Evolutionary conservation across 495 filamentous ascomycete genomes (phyloP).

Genomic region (Aspergillus ostianus): DNA sequence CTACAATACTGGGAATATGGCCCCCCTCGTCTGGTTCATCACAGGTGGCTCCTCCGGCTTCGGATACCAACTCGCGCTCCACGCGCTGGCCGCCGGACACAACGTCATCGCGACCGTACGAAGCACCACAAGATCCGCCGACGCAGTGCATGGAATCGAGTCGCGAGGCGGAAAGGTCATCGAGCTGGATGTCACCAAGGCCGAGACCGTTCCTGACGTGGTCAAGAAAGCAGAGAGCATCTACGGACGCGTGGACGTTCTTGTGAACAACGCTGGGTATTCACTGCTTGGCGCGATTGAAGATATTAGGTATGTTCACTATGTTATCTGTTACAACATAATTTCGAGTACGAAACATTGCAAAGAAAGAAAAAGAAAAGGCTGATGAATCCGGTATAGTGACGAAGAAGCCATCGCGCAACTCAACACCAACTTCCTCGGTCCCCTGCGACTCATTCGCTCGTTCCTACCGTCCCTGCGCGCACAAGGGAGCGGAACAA

Average conservation of each 20-base stretch:
- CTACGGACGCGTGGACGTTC: constrained; percentile 24
- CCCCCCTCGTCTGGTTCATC: constrained; percentile 47
- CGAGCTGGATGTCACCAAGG: constrained; percentile 42
- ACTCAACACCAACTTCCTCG: constrained; percentile 52
- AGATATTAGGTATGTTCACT: constrained; percentile 21
- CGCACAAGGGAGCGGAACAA: constrained; percentile 28
- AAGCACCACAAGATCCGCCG: constrained; percentile 35
- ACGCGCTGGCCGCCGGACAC: constrained; percentile 48
- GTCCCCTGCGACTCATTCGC: constrained; percentile 40
- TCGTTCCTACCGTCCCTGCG: constrained; percentile 45
- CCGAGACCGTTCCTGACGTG: constrained; percentile 1
- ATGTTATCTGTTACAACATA: neutral
- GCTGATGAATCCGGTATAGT: constrained; percentile 18
- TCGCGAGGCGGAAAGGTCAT: constrained; percentile 24
- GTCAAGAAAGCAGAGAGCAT: constrained; percentile 9
- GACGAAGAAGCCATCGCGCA: constrained; percentile 34
- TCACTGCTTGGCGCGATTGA: constrained; percentile 25
- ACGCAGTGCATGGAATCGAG: constrained; percentile 21
- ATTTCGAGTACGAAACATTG: neutral
- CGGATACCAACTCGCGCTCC: constrained; percentile 43
- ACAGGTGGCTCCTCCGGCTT: constrained; percentile 55
- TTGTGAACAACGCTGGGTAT: constrained; percentile 37
- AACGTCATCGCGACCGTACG: constrained; percentile 58
- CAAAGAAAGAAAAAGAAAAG: too few species aligned
- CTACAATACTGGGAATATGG: too few species aligned